A percentile compares a stretch with the other conserved stretches of the same genome.
Conservation (phyloP, 805 yeast species). For the Starmerella cellae region DNA sequence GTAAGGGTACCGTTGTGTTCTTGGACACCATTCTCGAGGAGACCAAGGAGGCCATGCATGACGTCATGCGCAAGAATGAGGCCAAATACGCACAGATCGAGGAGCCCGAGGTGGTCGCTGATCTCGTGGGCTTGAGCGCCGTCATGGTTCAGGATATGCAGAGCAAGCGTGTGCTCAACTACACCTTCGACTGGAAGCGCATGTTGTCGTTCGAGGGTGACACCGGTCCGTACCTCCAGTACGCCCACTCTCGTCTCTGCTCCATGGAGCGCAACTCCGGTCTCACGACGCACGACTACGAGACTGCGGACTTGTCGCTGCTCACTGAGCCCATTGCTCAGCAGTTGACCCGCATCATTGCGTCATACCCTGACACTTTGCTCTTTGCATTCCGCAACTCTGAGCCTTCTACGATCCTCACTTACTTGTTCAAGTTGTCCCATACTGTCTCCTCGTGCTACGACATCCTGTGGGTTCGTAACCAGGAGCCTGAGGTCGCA, state of each 20-base stretch:
- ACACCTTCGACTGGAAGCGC: slow-evolving; percentile 94
- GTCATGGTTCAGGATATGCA: slow-evolving; percentile 99
- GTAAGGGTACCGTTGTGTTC: slow-evolving; percentile 98
- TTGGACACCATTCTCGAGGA: slow-evolving; percentile 85
- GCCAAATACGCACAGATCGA: slow-evolving; percentile 84
- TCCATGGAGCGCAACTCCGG: slow-evolving; percentile 79
- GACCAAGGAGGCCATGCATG: slow-evolving; percentile 87
- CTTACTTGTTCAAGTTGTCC: slow-evolving; percentile 80
- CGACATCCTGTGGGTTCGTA: slow-evolving; percentile 92
- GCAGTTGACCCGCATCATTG: slow-evolving; percentile 58
- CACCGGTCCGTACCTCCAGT: slow-evolving; percentile 96
- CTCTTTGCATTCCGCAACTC: slow-evolving; percentile 68
- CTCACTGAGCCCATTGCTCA: slow-evolving; percentile 60
- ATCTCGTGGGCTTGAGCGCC: slow-evolving; percentile 89
- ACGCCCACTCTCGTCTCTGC: slow-evolving; percentile 93
- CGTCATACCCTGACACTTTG: slow-evolving; percentile 84
- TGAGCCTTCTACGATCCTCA: slow-evolving; percentile 90
- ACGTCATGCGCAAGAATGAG: slow-evolving; percentile 86
- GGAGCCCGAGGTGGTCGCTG: slow-evolving; percentile 90
- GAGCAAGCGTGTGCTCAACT: slow-evolving; percentile 89
- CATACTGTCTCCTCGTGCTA: slow-evolving; percentile 95
- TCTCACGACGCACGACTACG: slow-evolving; percentile 22
- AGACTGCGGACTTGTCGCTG: slow-evolving; percentile 42
- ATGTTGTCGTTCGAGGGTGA: slow-evolving; percentile 98
- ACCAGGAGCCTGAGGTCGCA: slow-evolving; percentile 78